Evolutionary conservation across 345 rosid species (phyloP), one percentile per base, ranked within the genome.

Genomic region (Rhodomyrtus tomentosa): DNA sequence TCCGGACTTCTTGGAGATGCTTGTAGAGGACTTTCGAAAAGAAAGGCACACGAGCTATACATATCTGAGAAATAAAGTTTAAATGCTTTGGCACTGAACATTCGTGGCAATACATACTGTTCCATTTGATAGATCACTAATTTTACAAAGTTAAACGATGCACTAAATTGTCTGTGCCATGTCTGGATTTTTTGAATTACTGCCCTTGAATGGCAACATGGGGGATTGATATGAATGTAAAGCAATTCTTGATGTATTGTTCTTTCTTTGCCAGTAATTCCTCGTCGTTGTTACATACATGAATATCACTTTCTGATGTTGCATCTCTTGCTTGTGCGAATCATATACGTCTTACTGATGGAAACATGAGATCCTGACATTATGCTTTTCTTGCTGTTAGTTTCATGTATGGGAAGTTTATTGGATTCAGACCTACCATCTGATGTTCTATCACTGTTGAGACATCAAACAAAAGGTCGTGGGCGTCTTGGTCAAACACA

Each of bases 321-420:
- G 45, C 79, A 36, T 68, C 79, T 68, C 79, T 36, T 8, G 79
- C 40, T 36, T 68, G 79, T 18, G 79, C 4, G 7, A 68, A 36
- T 68, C 45, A 18, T 68, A 36, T 68, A 13, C 4, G 18, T 68
- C 24, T 68, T 45, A 32, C 24, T 68, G 11, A 32, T 40, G 83
- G 38, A 40, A 81, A 32, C 13, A 50, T 49, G 56, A 21, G 83
- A 51, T 25, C 21, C 10, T 81, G 24, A 12, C 45, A 6, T 81
- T 52, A 55, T 81, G 55, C 56, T 50, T 20, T 52, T 21, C 48
- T 40, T 40, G 40, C 83, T 2, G 6, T 62, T 85, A 52, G 81
- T 89, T 62, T 42, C 94, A 92, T 98, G 91, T 87, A 79, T 89
- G 10, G 96, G 94, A 88, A 94, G 96, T 74, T 90, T 94, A 82